Conservation (phyloP, 2,329 filamentous ascomycete species). For the Colletotrichum incanum region DNA sequence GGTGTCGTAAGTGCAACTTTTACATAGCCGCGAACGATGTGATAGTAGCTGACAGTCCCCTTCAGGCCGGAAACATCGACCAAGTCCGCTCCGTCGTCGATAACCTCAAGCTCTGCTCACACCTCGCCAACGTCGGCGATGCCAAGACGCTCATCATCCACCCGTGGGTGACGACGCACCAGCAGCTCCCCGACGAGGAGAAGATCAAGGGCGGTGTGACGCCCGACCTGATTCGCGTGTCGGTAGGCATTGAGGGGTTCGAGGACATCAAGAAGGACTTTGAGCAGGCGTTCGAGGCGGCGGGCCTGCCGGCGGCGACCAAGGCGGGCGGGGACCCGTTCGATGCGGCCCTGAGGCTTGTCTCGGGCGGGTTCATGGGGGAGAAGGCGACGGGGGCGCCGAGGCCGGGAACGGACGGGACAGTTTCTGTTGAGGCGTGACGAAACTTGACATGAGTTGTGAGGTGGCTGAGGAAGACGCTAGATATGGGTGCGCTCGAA, state of each 20-base stretch:
- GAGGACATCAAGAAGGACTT: conserved; percentile 82
- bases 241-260: conserved; percentile 74
- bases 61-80: conserved; percentile 51
- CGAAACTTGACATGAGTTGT: no score
- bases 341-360: conserved; percentile 25
- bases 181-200: conserved; percentile 78
- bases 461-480: not conserved
- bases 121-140: conserved; percentile 82
- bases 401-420: conserved; percentile 36
- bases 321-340: conserved; percentile 39
- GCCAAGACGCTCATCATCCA: conserved; percentile 82
- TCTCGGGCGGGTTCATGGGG: conserved; percentile 39
- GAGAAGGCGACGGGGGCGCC: conserved; percentile 38
- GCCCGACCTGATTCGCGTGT: conserved; percentile 48
- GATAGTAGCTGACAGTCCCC: conserved; percentile 50
- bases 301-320: conserved; percentile 24
- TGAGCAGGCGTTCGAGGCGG: conserved; percentile 66
- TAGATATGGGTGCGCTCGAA: not conserved
- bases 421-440: conserved; percentile 12
- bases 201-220: conserved; percentile 77
- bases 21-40: conserved; percentile 71
- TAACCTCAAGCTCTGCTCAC: conserved; percentile 80
- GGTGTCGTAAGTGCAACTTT: conserved; percentile 63
- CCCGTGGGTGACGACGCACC: conserved; percentile 81
- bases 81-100: conserved; percentile 72